Evolutionary conservation across 345 rosid genomes (phyloP).

Genomic region (Jatropha curcas): DNA sequence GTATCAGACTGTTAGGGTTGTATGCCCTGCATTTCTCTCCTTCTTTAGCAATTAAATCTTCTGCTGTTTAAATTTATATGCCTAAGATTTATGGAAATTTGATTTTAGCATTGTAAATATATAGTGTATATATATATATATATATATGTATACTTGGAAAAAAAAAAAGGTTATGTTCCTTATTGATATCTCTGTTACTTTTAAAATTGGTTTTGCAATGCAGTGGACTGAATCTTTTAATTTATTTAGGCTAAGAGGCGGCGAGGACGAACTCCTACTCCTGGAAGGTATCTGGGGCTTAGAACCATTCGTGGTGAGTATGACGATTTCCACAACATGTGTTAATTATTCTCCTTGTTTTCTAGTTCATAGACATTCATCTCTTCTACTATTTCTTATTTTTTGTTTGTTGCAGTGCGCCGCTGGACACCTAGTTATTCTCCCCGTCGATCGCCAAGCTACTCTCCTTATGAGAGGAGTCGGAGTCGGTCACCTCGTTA

Average conservation of each 20-base stretch:
- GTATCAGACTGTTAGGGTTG: conserved; percentile 81
- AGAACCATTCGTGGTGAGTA: conserved; percentile 60
- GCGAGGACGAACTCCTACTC: conserved; percentile 92
- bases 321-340: not conserved
- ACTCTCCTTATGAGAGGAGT: conserved; percentile 45
- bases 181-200: not conserved
- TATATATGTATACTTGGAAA: not conserved
- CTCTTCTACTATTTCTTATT: not conserved
- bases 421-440: conserved; percentile 49
- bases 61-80: conserved; percentile 12
- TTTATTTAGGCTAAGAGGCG: conserved; percentile 71
- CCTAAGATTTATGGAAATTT: not conserved
- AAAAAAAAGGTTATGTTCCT: not conserved
- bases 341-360: not conserved
- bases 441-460: conserved; percentile 46
- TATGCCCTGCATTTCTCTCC: conserved; percentile 81
- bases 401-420: conserved; percentile 31
- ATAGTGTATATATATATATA: no score
- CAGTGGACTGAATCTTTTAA: conserved; percentile 7
- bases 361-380: not conserved
- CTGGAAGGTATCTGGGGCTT: conserved; percentile 87
- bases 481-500: conserved; percentile 47
- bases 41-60: conserved; percentile 31
- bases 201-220: not conserved
- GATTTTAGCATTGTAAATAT: no score